phyloP scores from a whole-genome alignment of 2,329 filamentous ascomycete species.

The Trichoderma harzianum region DNA sequence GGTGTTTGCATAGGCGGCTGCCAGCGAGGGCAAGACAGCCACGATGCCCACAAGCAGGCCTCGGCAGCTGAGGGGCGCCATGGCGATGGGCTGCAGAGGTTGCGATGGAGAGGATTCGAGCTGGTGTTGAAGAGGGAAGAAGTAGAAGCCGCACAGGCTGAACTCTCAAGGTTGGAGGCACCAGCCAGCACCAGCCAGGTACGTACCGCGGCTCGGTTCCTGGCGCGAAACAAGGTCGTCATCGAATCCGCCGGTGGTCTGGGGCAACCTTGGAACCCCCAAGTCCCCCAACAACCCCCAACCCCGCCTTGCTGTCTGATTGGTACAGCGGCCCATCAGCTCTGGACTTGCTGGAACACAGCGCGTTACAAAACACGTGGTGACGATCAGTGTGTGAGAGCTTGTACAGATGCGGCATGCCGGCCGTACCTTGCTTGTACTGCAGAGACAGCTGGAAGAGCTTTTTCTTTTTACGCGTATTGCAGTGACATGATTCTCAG shows the following conservation, averaged over 20 bases:
- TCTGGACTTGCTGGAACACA: neutral
- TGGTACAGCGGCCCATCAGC: conserved; percentile 10
- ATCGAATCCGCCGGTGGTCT: conserved; percentile 14
- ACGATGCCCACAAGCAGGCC: conserved; percentile 40
- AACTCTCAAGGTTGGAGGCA: neutral
- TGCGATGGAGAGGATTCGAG: neutral
- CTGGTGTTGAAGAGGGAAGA: conserved; percentile 2
- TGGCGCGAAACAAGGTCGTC: conserved; percentile 16
- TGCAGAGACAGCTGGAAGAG: neutral
- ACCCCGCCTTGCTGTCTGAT: conserved; percentile 7
- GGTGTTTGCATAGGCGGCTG: conserved; percentile 42
- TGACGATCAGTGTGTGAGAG: neutral
- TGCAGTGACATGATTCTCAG: neutral
- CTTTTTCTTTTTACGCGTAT: neutral
- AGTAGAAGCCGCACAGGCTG: neutral
- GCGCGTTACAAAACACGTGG: conserved; percentile 7
- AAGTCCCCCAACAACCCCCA: neutral
- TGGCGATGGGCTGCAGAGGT: conserved; percentile 27
- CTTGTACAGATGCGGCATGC: neutral
- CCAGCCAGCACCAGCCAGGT: neutral
- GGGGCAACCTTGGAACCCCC: conserved; percentile 8
- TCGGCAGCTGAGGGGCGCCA: conserved; percentile 39
- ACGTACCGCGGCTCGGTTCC: conserved; percentile 16
- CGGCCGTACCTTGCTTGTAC: neutral
- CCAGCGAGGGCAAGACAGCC: conserved; percentile 39